phyloP scores from a whole-genome alignment of 257 asterid genomes.

The Osmanthus fragrans region DNA sequence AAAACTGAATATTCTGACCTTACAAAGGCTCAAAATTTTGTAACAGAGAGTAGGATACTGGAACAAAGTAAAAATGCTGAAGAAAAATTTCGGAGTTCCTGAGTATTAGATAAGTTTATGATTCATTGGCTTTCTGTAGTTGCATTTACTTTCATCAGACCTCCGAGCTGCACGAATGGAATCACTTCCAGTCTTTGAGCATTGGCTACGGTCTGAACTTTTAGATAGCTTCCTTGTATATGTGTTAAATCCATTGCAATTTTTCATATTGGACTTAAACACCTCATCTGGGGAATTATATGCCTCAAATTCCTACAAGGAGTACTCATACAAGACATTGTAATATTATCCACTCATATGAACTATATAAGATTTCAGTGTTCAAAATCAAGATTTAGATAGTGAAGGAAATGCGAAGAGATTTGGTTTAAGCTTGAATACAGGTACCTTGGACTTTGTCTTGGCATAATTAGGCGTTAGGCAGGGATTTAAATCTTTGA shows the following conservation, averaged over 20 bases:
- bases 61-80: conserved; percentile 15
- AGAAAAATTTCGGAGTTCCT: conserved; percentile 6
- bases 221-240: conserved; percentile 52
- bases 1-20: conserved; percentile 25
- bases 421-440: background rate
- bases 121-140: conserved; percentile 46
- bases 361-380: background rate
- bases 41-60: background rate
- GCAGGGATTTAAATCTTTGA: conserved; percentile 91
- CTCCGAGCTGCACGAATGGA: conserved; percentile 39
- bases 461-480: conserved; percentile 73
- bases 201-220: conserved; percentile 61
- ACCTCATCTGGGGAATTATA: conserved; percentile 46
- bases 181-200: conserved; percentile 39
- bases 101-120: conserved; percentile 37
- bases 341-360: background rate
- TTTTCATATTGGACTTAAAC: conserved; percentile 26
- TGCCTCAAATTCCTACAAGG: conserved; percentile 59
- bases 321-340: background rate
- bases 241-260: conserved; percentile 35
- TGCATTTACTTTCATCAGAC: conserved; percentile 57
- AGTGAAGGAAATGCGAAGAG: background rate
- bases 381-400: background rate
- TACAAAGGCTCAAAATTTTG: conserved; percentile 7
- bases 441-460: conserved; percentile 71